Conservation (phyloP, 2,329 filamentous ascomycete genomes). For the Phyllosticta citrichinensis region DNA sequence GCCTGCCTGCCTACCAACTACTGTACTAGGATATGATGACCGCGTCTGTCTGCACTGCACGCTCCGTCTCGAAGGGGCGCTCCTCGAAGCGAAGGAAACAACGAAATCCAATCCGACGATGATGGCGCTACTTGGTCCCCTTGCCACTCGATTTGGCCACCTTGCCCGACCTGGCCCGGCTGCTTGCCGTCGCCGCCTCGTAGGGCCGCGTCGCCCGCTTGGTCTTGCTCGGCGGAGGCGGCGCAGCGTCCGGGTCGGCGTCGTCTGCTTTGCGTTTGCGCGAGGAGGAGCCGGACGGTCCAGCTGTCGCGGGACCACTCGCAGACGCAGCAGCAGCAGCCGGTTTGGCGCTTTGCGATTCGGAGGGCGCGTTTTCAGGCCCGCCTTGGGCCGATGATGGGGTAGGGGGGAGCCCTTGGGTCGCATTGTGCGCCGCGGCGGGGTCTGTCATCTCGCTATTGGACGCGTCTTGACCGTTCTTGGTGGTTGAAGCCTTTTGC, state of each 20-base stretch:
- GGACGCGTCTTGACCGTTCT: neutral
- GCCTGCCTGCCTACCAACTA: neutral
- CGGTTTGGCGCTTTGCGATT: conserved; percentile 2
- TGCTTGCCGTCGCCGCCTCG: conserved; percentile 28
- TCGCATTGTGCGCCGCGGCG: neutral
- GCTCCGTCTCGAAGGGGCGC: no score
- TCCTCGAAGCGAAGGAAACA: no score
- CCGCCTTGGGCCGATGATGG: neutral
- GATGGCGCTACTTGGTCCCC: neutral
- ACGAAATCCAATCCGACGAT: neutral
- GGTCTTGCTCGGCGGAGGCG: conserved; percentile 15
- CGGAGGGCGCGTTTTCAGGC: neutral
- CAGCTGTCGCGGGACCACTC: neutral
- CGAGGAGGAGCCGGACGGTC: conserved; percentile 12
- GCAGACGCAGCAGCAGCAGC: neutral
- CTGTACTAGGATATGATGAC: neutral
- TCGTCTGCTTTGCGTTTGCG: conserved; percentile 25
- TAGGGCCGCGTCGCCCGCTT: conserved; percentile 24
- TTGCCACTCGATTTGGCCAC: conserved; percentile 2
- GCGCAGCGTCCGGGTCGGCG: conserved; percentile 15
- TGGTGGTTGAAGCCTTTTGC: conserved; percentile 15
- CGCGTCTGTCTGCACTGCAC: neutral
- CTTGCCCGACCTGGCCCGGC: conserved; percentile 17
- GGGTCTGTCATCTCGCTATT: neutral
- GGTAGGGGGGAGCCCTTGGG: conserved; percentile 6